Conservation (phyloP, 495 filamentous ascomycete species). For the Cryomyces minteri region DNA sequence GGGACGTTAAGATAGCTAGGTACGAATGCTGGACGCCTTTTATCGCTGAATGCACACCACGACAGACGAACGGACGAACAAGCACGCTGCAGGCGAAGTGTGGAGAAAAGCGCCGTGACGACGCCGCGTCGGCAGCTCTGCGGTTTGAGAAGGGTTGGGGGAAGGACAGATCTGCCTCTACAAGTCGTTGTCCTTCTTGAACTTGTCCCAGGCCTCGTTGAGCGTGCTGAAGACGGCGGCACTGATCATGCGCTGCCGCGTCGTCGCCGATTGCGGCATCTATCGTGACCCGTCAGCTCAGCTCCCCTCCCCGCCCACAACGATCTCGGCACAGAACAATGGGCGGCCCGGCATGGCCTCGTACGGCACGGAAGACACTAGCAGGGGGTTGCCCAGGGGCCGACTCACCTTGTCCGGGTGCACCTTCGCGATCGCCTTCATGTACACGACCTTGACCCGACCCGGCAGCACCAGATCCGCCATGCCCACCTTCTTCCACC, state of each 20-base stretch:
- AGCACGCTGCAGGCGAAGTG: too few relatives aligned
- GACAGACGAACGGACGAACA: too few relatives aligned
- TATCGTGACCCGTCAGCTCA: conserved; percentile 16
- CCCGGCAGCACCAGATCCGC: conserved; percentile 74
- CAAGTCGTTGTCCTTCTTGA: conserved; percentile 74
- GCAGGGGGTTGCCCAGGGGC: background rate
- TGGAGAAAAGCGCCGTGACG: too few relatives aligned
- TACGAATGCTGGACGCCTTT: too few relatives aligned
- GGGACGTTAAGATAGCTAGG: too few relatives aligned
- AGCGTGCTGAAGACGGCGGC: conserved; percentile 77
- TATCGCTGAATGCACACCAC: too few relatives aligned
- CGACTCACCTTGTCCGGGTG: conserved; percentile 89
- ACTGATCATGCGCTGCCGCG: conserved; percentile 85
- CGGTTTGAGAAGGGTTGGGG: too few relatives aligned
- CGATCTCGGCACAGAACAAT: conserved; percentile 2
- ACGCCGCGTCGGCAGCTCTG: too few relatives aligned
- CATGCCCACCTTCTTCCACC: conserved; percentile 95
- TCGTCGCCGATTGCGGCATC: conserved; percentile 78
- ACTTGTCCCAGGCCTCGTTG: conserved; percentile 98
- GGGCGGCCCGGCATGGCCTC: conserved; percentile 3
- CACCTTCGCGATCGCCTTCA: conserved; percentile 97
- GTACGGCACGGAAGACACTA: background rate
- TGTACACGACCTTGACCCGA: conserved; percentile 92
- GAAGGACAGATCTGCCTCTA: conserved; percentile 11
- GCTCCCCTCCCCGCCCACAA: too few relatives aligned